Conservation (phyloP, 2,329 filamentous ascomycete genomes). For the Fusarium anthophilum region DNA sequence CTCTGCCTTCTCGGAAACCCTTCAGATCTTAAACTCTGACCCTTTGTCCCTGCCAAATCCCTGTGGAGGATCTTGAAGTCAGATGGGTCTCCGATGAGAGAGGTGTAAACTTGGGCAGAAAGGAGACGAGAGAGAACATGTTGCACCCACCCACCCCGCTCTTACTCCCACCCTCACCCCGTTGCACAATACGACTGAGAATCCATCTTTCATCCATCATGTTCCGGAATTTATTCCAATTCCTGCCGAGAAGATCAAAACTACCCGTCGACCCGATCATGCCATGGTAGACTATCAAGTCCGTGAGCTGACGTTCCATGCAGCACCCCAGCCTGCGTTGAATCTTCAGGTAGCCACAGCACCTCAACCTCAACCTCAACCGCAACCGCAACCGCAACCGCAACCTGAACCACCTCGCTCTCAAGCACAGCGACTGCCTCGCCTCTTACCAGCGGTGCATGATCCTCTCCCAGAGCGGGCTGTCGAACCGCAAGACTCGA, state of each 20-base stretch:
- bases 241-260: constrained; percentile 22
- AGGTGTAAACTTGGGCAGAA: constrained; percentile 23
- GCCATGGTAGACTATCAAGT: constrained; percentile 41
- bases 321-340: constrained; percentile 38
- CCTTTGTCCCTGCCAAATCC: constrained; percentile 13
- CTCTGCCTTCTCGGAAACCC: not conserved
- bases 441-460: constrained; percentile 19
- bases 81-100: constrained; percentile 32
- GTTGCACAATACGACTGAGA: constrained; percentile 21
- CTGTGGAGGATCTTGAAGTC: constrained; percentile 30
- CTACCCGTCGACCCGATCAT: constrained; percentile 29
- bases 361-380: constrained; percentile 8
- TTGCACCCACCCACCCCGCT: constrained; percentile 34
- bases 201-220: constrained; percentile 27
- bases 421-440: constrained; percentile 24
- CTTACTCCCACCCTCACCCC: constrained; percentile 32
- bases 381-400: not conserved
- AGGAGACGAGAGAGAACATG: constrained; percentile 40
- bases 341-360: constrained; percentile 27
- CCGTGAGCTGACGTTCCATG: constrained; percentile 43
- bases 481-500: constrained; percentile 12
- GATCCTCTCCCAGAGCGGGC: constrained; percentile 1
- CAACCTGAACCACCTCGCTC: constrained; percentile 9
- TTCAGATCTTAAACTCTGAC: constrained; percentile 6
- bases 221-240: constrained; percentile 25